A percentile compares a stretch with the other conserved stretches of the same genome.
These are phyloP conservation scores for Podospora didyma DNA, from an alignment of 495 filamentous ascomycete species.

Conservation along the genomic window DNA sequence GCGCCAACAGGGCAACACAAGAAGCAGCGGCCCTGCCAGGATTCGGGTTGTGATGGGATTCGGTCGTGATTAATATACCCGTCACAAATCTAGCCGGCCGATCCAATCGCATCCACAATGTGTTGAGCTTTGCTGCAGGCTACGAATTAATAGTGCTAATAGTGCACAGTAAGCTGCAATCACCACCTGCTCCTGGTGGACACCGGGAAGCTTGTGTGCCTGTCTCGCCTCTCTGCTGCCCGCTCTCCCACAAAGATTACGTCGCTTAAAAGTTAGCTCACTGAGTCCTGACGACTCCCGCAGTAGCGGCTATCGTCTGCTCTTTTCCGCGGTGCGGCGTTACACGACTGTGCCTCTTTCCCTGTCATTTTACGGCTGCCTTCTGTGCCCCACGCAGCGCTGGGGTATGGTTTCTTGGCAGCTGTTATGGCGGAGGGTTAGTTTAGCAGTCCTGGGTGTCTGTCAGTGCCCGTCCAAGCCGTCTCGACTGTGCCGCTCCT, in stretches of 20 bases:
- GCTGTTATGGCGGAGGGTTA: not conserved
- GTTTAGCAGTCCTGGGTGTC: not conserved
- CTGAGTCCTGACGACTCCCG: not conserved
- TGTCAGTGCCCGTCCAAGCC: not conserved
- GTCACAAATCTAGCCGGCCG: not conserved
- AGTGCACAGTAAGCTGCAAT: no score
- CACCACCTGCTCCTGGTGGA: no score
- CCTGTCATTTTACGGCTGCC: not conserved
- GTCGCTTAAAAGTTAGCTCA: conserved; percentile 3
- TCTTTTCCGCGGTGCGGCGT: conserved; percentile 9
- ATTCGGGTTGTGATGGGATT: no score
- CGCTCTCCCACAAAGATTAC: not conserved
- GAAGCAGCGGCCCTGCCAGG: no score
- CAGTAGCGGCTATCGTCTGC: conserved; percentile 8
- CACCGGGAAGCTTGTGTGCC: not conserved
- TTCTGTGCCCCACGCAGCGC: not conserved
- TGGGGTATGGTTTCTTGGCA: not conserved
- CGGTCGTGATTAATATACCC: not conserved
- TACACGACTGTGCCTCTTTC: conserved; percentile 6
- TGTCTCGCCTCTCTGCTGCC: not conserved
- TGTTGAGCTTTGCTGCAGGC: no score
- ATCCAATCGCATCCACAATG: not conserved
- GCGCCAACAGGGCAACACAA: no score
- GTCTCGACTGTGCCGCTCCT: not conserved
- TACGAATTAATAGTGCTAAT: no score